phyloP scores from a whole-genome alignment of 345 rosid genomes.

The Citrus medica region DNA sequence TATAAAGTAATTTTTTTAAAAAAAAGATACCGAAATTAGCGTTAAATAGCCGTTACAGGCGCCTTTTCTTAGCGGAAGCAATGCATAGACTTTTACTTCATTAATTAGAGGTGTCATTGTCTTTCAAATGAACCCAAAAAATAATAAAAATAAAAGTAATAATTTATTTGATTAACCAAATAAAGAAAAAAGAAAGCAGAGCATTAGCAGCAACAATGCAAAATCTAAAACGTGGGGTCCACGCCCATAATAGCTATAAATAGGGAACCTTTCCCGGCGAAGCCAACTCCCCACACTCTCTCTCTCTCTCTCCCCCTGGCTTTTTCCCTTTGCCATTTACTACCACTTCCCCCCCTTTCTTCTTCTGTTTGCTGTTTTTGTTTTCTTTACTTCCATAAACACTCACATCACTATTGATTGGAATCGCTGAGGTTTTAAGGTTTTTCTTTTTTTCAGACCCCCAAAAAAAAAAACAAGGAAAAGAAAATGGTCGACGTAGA shows the following conservation, averaged over 20 bases:
- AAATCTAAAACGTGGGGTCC: slow-evolving; percentile 32
- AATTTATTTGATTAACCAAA: neutral
- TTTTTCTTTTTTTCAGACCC: neutral
- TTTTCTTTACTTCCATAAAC: neutral
- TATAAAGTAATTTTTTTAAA: neutral
- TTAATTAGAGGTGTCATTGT: neutral
- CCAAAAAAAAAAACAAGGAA: no score
- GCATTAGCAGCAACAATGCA: neutral
- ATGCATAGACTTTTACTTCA: neutral
- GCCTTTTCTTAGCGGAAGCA: neutral
- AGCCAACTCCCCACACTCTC: neutral
- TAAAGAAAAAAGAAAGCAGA: neutral
- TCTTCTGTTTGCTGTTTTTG: neutral
- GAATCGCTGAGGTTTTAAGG: neutral
- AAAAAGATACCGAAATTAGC: neutral
- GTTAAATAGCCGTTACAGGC: slow-evolving; percentile 3
- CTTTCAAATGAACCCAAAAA: no score
- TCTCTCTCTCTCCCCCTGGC: neutral
- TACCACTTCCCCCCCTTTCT: neutral
- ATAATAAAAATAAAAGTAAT: neutral
- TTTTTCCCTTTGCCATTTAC: slow-evolving; percentile 9
- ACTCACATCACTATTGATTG: no score
- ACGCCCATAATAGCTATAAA: slow-evolving; percentile 34
- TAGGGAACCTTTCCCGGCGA: slow-evolving; percentile 2
- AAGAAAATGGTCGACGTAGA: slow-evolving; percentile 90